Conservation (phyloP, 2,329 filamentous ascomycete species). For the Aspergillus sojae region DNA sequence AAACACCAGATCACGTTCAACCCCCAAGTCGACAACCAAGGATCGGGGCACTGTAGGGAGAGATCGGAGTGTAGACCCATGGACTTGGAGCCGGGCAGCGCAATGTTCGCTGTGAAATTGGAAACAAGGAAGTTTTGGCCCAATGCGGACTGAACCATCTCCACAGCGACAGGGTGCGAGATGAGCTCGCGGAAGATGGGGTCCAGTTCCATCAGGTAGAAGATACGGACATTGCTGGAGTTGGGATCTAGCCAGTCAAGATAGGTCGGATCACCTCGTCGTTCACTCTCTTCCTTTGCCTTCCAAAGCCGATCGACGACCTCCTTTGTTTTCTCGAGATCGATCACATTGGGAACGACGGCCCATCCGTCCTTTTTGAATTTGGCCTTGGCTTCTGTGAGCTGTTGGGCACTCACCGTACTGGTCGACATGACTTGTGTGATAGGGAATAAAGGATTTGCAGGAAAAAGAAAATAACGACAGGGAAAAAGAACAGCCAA, state of each 20-base stretch:
- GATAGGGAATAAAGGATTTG: background rate
- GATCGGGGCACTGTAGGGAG: background rate
- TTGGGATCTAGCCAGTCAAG: conserved; percentile 6
- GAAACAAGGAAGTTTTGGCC: conserved; percentile 10
- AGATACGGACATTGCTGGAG: conserved; percentile 4
- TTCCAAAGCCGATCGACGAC: conserved; percentile 3
- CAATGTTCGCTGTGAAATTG: conserved; percentile 9
- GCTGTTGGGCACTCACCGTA: background rate
- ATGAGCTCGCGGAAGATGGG: conserved; percentile 7
- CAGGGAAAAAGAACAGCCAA: background rate
- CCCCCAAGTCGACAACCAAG: conserved; percentile 2
- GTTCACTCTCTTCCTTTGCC: conserved; percentile 1
- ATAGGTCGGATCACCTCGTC: conserved; percentile 3
- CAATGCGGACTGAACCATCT: conserved; percentile 4
- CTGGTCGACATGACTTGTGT: background rate
- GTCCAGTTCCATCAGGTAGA: conserved; percentile 10
- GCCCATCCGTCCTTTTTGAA: conserved; percentile 7
- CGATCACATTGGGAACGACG: background rate
- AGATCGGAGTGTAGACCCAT: conserved; percentile 10
- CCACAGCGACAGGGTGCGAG: conserved; percentile 6
- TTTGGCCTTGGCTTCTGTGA: background rate
- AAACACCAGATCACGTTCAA: conserved; percentile 9
- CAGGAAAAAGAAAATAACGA: background rate
- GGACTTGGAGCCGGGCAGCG: conserved; percentile 1
- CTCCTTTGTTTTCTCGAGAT: background rate